Evolutionary conservation across 2,329 filamentous ascomycete species (phyloP).

Genomic region (Calonectria pseudoreteaudii): DNA sequence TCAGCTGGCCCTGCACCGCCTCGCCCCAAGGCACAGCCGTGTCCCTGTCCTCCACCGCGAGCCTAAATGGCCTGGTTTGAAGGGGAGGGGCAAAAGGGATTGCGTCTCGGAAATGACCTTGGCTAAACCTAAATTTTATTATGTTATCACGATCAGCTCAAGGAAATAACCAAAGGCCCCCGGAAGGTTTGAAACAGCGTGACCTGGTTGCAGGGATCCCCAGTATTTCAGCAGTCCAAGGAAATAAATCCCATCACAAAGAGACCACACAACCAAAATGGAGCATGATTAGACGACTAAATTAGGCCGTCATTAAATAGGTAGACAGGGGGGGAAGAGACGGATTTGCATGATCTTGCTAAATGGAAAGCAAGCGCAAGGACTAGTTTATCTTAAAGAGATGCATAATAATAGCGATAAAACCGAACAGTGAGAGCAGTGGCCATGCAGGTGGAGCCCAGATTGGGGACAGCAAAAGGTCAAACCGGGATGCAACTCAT

Average conservation of each 20-base stretch:
- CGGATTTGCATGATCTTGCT: background rate
- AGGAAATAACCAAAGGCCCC: background rate
- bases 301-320: background rate
- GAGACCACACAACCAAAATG: background rate
- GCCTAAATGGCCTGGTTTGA: background rate
- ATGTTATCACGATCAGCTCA: background rate
- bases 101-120: slow-evolving; percentile 2
- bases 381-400: background rate
- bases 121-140: background rate
- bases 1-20: background rate
- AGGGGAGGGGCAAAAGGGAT: background rate
- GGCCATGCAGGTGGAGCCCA: background rate
- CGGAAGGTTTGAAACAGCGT: slow-evolving; percentile 3
- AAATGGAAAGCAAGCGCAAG: background rate
- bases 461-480: too few relatives aligned
- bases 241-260: background rate
- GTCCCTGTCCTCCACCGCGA: background rate
- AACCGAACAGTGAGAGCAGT: background rate
- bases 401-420: background rate
- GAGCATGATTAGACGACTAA: background rate
- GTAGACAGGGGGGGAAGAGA: background rate
- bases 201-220: background rate
- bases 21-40: background rate
- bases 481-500: background rate
- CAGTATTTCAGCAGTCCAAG: background rate